Conservation (phyloP, 164 flowering plant species). For the Liquidambar formosana region DNA sequence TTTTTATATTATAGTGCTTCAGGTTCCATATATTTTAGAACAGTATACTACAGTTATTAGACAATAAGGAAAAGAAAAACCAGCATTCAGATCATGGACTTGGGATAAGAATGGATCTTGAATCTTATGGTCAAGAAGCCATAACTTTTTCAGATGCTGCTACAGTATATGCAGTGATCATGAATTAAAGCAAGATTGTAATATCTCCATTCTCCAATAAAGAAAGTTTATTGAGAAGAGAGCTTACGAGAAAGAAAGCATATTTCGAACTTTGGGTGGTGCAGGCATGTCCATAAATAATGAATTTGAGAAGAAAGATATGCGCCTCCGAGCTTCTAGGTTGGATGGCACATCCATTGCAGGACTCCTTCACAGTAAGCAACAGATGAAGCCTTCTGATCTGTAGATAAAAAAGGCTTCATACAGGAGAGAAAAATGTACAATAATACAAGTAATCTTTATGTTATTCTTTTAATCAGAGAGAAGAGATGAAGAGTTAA, state of each 20-base stretch:
- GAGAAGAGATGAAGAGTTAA: background rate
- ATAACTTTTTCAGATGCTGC: background rate
- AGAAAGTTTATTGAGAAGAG: background rate
- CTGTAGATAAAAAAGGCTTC: slow-evolving; percentile 17
- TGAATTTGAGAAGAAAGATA: slow-evolving; percentile 53
- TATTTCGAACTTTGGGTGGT: slow-evolving; percentile 52
- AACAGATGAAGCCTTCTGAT: slow-evolving; percentile 39
- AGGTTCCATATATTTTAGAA: background rate
- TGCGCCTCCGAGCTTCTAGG: slow-evolving; percentile 52
- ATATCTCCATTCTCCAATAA: background rate
- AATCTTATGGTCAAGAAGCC: background rate
- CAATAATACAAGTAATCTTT: background rate
- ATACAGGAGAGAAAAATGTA: background rate
- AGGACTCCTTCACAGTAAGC: slow-evolving; percentile 49
- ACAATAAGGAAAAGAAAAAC: background rate
- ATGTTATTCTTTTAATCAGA: background rate
- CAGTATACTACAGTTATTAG: background rate
- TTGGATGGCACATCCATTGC: slow-evolving; percentile 48
- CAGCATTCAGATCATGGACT: background rate
- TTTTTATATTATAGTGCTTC: background rate
- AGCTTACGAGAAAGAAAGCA: slow-evolving; percentile 47
- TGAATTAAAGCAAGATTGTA: background rate
- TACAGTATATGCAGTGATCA: background rate
- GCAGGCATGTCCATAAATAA: slow-evolving; percentile 54
- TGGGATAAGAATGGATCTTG: background rate